Evolutionary conservation across 2,329 filamentous ascomycete species (phyloP).

Genomic region (Gaeumannomyces sp.): DNA sequence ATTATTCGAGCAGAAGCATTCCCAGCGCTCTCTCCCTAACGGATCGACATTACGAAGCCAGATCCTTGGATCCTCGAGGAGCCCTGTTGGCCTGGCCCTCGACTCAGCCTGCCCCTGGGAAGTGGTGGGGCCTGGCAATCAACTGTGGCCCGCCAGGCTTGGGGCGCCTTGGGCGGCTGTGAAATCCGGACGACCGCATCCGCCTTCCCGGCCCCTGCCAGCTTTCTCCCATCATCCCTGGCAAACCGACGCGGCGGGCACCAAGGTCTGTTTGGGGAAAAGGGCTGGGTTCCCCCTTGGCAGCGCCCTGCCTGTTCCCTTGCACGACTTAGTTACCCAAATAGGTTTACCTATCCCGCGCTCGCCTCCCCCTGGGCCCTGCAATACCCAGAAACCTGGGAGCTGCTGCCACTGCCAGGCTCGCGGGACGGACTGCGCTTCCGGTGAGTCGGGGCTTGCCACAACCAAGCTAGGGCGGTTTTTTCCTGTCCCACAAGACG

Average conservation of each 20-base stretch:
- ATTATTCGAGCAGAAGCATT: background rate
- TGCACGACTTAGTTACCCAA: background rate
- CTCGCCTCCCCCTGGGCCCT: too few species aligned
- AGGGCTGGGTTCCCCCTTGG: background rate
- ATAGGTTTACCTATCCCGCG: background rate
- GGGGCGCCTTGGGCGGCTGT: background rate
- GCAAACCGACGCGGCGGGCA: background rate
- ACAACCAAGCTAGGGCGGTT: background rate
- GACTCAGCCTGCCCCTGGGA: background rate
- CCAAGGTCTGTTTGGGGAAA: background rate
- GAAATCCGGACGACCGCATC: background rate
- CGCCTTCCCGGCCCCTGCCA: background rate
- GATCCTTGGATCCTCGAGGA: background rate
- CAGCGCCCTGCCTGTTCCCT: background rate
- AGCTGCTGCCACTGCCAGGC: background rate
- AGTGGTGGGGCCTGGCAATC: background rate
- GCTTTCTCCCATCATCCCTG: background rate
- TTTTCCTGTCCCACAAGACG: background rate
- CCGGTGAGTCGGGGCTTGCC: too few species aligned
- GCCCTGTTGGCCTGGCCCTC: too few species aligned
- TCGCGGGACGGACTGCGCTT: too few species aligned
- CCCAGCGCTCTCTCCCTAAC: background rate
- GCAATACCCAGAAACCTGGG: background rate
- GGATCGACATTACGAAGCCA: background rate
- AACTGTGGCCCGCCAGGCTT: background rate